Conservation (phyloP, 1,139 yeast species). For the Debaryomycetaceae sp. region DNA sequence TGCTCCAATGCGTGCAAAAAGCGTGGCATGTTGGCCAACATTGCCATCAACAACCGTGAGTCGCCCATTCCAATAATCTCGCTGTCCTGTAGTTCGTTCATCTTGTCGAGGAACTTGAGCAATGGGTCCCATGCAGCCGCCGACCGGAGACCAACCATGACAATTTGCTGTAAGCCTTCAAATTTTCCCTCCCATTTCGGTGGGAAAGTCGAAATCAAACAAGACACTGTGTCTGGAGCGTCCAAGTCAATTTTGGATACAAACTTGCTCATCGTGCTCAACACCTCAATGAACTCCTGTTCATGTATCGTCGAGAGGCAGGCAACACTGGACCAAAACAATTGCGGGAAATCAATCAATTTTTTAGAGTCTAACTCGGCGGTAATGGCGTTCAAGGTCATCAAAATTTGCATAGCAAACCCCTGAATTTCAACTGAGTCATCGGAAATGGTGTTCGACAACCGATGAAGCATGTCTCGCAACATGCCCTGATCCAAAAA, state of each 20-base stretch:
- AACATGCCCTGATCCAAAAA: slow-evolving; percentile 84
- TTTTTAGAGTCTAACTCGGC: slow-evolving; percentile 79
- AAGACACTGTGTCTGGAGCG: slow-evolving; percentile 79
- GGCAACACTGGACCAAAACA: slow-evolving; percentile 96
- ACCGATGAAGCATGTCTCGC: slow-evolving; percentile 87
- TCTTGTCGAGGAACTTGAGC: slow-evolving; percentile 64
- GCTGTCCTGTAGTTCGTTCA: slow-evolving; percentile 65
- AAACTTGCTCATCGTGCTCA: slow-evolving; percentile 77
- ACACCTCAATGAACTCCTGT: slow-evolving; percentile 84
- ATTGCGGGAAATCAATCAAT: slow-evolving; percentile 82
- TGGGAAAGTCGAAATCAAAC: slow-evolving; percentile 83
- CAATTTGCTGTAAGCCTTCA: slow-evolving; percentile 78
- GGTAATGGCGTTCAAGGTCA: slow-evolving; percentile 90
- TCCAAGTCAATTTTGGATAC: slow-evolving; percentile 83
- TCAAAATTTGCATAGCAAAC: slow-evolving; percentile 92
- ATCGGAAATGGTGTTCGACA: slow-evolving; percentile 91
- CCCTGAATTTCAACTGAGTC: slow-evolving; percentile 89
- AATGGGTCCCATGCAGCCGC: slow-evolving; percentile 77
- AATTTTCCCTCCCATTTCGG: slow-evolving; percentile 94
- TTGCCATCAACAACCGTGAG: slow-evolving; percentile 63
- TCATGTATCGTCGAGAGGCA: slow-evolving; percentile 88
- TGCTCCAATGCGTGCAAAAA: slow-evolving; percentile 74
- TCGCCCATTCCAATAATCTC: slow-evolving; percentile 75
- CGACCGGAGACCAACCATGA: slow-evolving; percentile 80
- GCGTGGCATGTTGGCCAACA: slow-evolving; percentile 78